These are phyloP conservation scores for Kodamaea arcana DNA, from an alignment of 1,139 yeast genomes.

Conservation along the genomic window DNA sequence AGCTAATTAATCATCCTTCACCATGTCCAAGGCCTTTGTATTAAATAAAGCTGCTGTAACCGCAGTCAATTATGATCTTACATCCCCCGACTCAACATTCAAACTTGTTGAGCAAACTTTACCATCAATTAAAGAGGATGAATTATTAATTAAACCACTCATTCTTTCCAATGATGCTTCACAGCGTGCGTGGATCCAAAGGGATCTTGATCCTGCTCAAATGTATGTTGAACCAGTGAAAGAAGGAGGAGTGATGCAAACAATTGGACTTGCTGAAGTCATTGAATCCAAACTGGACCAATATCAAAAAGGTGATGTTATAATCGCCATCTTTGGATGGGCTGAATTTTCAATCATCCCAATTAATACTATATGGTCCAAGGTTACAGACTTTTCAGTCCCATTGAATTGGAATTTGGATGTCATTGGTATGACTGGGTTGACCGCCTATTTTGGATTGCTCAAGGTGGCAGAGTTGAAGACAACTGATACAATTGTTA, in stretches of 20 bases:
- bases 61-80: constrained; percentile 21
- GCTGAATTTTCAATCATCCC: constrained; percentile 11
- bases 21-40: constrained; percentile 8
- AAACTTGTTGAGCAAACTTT: constrained; percentile 21
- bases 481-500: constrained; percentile 22
- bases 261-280: constrained; percentile 32
- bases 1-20: too few species aligned
- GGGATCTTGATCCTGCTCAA: constrained; percentile 34
- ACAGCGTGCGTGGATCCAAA: constrained; percentile 59
- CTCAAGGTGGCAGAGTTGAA: constrained; percentile 22
- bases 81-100: constrained; percentile 32
- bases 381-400: constrained; percentile 8
- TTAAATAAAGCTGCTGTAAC: constrained; percentile 16
- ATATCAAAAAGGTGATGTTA: constrained; percentile 8
- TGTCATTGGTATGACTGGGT: constrained; percentile 33
- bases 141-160: constrained; percentile 44
- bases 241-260: constrained; percentile 46
- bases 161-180: constrained; percentile 65
- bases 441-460: constrained; percentile 31
- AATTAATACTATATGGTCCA: constrained; percentile 6
- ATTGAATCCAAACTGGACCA: constrained; percentile 9
- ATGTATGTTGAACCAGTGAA: constrained; percentile 47
- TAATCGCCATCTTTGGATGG: constrained; percentile 12
- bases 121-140: constrained; percentile 33
- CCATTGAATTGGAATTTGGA: constrained; percentile 37